A percentile compares a stretch with the other conserved stretches of the same genome.
phyloP scores from a whole-genome alignment of 1,284 basidiomycete species.

The Takashimella koratensis region DNA sequence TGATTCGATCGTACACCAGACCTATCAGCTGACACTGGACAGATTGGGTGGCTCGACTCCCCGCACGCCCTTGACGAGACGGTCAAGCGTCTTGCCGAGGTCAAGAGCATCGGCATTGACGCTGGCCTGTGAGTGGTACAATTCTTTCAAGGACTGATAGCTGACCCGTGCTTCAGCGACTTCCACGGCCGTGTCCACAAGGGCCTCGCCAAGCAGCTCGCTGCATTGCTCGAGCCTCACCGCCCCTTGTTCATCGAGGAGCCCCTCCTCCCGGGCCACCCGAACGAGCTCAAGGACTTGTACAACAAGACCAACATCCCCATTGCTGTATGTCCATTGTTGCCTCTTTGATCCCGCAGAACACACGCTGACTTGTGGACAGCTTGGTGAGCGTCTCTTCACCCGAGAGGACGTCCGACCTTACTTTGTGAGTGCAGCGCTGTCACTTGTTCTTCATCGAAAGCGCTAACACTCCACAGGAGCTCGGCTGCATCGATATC shows the following conservation, averaged over 20 bases:
- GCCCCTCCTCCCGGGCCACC: conserved; percentile 58
- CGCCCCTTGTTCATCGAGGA: conserved; percentile 73
- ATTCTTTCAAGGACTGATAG: neutral
- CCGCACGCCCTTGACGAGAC: conserved; percentile 58
- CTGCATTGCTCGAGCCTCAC: conserved; percentile 61
- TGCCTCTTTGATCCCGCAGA: too few relatives aligned
- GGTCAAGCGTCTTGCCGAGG: conserved; percentile 60
- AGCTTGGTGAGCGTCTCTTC: conserved; percentile 66
- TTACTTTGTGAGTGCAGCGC: conserved; percentile 47
- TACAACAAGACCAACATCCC: conserved; percentile 53
- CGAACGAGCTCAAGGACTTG: conserved; percentile 51
- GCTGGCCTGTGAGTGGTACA: conserved; percentile 50
- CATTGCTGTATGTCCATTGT: conserved; percentile 47
- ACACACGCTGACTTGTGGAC: conserved; percentile 7
- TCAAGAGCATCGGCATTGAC: conserved; percentile 63
- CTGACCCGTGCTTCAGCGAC: conserved; percentile 31
- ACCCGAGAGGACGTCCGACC: conserved; percentile 67
- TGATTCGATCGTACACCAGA: conserved; percentile 44
- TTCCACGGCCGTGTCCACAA: conserved; percentile 61
- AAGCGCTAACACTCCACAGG: conserved; percentile 26
- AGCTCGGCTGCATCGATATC: conserved; percentile 64
- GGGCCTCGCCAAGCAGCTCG: conserved; percentile 72
- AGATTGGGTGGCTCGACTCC: conserved; percentile 53
- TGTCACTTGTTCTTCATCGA: neutral
- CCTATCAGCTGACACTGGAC: conserved; percentile 30